These are phyloP conservation scores for Paramecium caudatum DNA, from an alignment of 73 alveolate species.

Conservation along the genomic window DNA sequence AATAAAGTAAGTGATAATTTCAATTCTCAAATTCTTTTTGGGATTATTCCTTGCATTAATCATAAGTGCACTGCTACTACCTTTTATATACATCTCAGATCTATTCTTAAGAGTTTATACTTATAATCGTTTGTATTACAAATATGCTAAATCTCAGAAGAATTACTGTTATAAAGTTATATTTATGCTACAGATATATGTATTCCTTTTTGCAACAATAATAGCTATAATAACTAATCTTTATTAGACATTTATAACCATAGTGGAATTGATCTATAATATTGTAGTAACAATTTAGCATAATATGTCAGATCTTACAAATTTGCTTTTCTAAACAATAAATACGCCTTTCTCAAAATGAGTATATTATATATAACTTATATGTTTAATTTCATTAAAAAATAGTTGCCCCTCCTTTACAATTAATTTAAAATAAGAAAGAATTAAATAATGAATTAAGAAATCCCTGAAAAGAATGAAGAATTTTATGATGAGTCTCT, in stretches of 20 bases:
- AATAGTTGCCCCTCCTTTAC: too few relatives aligned
- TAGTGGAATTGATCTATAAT: neutral
- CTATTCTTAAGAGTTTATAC: neutral
- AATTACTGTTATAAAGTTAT: neutral
- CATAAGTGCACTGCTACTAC: neutral
- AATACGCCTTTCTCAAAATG: slow-evolving; percentile 22
- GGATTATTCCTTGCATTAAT: neutral
- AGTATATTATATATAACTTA: neutral
- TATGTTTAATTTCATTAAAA: too few relatives aligned
- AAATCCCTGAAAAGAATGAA: too few relatives aligned
- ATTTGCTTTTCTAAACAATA: neutral
- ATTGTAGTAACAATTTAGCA: neutral
- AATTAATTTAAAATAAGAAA: neutral
- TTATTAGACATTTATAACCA: neutral
- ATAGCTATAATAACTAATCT: neutral
- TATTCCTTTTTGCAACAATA: neutral
- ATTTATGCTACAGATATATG: neutral
- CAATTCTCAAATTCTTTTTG: neutral
- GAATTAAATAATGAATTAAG: too few relatives aligned
- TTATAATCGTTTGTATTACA: neutral
- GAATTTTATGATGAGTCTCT: too few relatives aligned
- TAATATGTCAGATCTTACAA: slow-evolving; percentile 3
- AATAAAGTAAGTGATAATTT: too few relatives aligned
- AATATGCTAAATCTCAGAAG: neutral
- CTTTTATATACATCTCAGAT: neutral